Evolutionary conservation across 192 early-diverging fungal genomes (phyloP), one percentile per base, ranked within the genome.

Genomic region (Coemansia sp.): DNA sequence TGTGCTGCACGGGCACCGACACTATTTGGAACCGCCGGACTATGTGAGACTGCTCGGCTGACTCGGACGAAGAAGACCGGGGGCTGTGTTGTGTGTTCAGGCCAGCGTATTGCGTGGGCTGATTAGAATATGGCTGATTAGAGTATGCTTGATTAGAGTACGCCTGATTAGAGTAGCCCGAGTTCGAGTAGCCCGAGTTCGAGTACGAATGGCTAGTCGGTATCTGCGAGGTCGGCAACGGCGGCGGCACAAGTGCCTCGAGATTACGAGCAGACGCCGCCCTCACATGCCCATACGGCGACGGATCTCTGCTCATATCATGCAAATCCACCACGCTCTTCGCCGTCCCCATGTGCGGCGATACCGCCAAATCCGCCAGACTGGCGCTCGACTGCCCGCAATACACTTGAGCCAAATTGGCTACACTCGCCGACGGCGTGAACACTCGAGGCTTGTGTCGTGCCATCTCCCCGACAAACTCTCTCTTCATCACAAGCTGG

Each of bases 341-440:
- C 64, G 61, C 26, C 27, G 45, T 19, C 59, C 55, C 8, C 26
- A 48, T 58, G 20, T 19, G 12, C 3, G 59, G 64, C 10, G 43
- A n/a, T 45, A 11, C 43, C 3, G 54, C n/a, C 54, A 57, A 26
- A 2, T 14, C 35, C 6, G 5, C 11, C 39, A 68, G 22, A 29
- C 57, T 69, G 18, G 54, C 53, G 13, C 59, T 57, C 18, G 75
- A 78, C 70, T 78, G 75, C 14, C 65, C 65, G 12, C 65, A 47
- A 7, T 56, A 56, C 2, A 23, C 32, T 38, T 62, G 38, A 14
- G 66, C 75, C 62, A 78, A 23, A 24, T 73, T 78, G 19, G 75
- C 63, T 60, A 78, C 66, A n/a, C 70, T 73, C 4, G 70, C 70
- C 35, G 66, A 69, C 3, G 75, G 75, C 51, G 75, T 78, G 35